phyloP scores from a whole-genome alignment of 768 basidiomycete genomes.

The Pisolithus microcarpus region DNA sequence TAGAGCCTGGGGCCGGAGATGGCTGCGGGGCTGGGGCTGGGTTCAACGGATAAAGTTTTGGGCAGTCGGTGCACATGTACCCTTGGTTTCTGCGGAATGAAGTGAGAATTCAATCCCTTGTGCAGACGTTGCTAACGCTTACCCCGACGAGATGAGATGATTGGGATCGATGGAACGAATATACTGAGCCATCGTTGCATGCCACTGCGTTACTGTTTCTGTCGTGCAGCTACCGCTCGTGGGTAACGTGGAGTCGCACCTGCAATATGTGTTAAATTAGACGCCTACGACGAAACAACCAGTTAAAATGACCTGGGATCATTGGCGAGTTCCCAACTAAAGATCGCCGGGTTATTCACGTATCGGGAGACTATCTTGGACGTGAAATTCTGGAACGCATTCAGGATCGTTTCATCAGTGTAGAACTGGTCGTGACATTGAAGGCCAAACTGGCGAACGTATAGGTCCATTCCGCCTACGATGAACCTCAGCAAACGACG shows the following conservation, averaged over 20 bases:
- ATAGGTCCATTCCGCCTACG: conserved; percentile 60
- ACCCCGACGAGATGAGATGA: conserved; percentile 62
- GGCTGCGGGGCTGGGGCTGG: conserved; percentile 30
- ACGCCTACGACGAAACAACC: background rate
- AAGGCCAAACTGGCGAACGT: conserved; percentile 43
- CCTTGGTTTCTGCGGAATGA: conserved; percentile 37
- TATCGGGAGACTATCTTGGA: conserved; percentile 50
- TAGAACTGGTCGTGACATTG: conserved; percentile 54
- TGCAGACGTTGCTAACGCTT: conserved; percentile 11
- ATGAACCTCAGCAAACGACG: conserved; percentile 2
- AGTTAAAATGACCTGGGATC: conserved; percentile 43
- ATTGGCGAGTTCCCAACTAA: conserved; percentile 61
- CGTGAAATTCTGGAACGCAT: conserved; percentile 53
- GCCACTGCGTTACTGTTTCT: conserved; percentile 51
- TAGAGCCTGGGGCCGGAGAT: conserved; percentile 34
- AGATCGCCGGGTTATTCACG: conserved; percentile 42
- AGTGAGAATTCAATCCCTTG: background rate
- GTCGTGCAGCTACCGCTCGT: conserved; percentile 40
- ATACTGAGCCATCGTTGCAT: conserved; percentile 37
- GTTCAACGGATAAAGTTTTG: conserved; percentile 43
- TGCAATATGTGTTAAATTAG: conserved; percentile 15
- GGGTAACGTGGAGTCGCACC: conserved; percentile 51
- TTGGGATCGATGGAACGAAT: conserved; percentile 48
- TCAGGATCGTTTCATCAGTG: conserved; percentile 40
- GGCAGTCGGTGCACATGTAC: conserved; percentile 50